Base-by-base conservation (phyloP, 2,329 filamentous ascomycete genomes). In the Pseudocercospora fuligena region DNA sequence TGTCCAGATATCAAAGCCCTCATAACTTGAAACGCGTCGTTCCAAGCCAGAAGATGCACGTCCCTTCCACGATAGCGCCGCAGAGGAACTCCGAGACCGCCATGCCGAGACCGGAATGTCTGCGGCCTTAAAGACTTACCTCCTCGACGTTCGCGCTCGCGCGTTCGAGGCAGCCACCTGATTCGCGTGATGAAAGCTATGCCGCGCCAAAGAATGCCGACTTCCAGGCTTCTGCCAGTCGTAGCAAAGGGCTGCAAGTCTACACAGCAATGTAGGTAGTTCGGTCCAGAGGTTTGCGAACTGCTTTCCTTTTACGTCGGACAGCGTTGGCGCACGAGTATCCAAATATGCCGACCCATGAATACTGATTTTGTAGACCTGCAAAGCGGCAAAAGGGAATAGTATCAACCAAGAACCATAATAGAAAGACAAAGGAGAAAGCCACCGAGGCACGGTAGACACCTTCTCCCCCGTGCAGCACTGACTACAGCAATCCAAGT, bases 91-190 rank as follows among this genome's bases (percentile, higher is more conserved):
- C 43, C 57, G 57, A 60, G 19, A 56, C 43, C 62, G 62, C 43
- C n/a, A 47, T 47, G 43, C 43, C 43, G 43, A 47, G 43, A 47
- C 43, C 43, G 43, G 43, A 57, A 25, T 25, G 46, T 23, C 23
- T 40, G 23, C 40, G 63, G 56, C 25, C 46, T 60, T 60, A 60
- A 56, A 60, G 46, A 43, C 60, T 51, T 65, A 61, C 33, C 21
- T 65, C 63, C 63, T 57, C 29, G 4, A 27, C 21, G 27, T n/a
- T 12, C 19, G 8, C 16, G 3, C 21, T 29, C 36, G 9, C 36
- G 21, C 12, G 1, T 27, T n/a, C 40, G 40, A n/a, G 2, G 3
- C 36, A 60, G 19, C 2, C 19, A 51, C 19, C 5, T 16, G 23
- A 51, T 51, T 51, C 19, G 47, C 36, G 40, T 2, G 8, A n/a